Base-by-base conservation (phyloP, 2,329 filamentous ascomycete species). In the Emergomyces africanus region DNA sequence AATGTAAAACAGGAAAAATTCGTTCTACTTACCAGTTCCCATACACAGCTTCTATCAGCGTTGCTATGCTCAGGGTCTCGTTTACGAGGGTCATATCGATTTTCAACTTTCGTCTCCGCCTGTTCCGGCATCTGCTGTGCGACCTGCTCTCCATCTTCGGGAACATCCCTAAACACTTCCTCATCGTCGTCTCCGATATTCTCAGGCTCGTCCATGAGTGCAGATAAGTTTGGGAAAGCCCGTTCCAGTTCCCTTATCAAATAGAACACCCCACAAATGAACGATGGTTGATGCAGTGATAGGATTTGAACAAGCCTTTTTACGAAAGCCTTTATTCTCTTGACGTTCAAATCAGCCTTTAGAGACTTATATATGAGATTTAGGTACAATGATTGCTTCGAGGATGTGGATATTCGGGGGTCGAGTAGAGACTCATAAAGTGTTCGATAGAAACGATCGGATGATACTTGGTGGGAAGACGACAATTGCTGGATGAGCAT, bases 351-450 rank as follows among this genome's bases (percentile, higher is more conserved):
- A 67, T 99, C 94, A 41, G 86, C 84, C 76, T 95, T 97, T 62
- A 99, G 76, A 14, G 92, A 84, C 65, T 89, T 86, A 72, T 91
- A 94, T 3, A 99, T 76, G 18, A 99, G 79, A 69, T 99, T 99
- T 62, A 99, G 81, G 69, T 96, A 99, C 66, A 99, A 81, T 39
- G 92, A 86, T 70, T 99, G 92, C 74, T 99, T 99, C 2, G 92
- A 97, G 5, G 92, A 96, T 1, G 83, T 87, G 58, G 90, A 79
- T 5, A 99, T 82, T 39, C 94, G 87, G 2, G 91, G 90, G 68
- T 99, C 94, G 37, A 97, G 76, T 28, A 99, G 79, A 8, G 91
- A 96, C 74, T 99, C 94, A 72, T 99, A 99, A 2, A 99, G 78
- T 10, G 91, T 96, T 56, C 90, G 83, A 76, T 97, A 99, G 77